Percentiles rank a stretch among this genome's conserved stretches.
Evolutionary conservation across 169 alveolate species (phyloP).

Genomic region (Plasmodium cynomolgi): DNA sequence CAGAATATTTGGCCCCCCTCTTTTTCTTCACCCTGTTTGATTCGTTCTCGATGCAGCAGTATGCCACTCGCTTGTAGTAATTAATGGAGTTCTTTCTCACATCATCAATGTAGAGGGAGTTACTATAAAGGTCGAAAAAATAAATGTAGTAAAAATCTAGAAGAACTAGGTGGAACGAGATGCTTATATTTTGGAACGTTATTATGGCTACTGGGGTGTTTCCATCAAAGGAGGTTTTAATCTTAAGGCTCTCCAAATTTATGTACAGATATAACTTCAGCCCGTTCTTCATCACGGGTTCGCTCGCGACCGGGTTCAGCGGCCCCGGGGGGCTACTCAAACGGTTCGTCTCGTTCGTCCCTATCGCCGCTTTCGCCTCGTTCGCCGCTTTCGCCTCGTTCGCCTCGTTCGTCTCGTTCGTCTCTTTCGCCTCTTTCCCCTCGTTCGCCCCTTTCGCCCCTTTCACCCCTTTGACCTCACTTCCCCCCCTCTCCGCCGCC

Average conservation of each 20-base stretch:
- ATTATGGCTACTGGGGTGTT: constrained; percentile 66
- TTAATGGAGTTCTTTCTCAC: constrained; percentile 54
- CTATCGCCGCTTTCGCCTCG: neutral
- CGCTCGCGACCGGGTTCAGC: neutral
- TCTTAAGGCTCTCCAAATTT: constrained; percentile 62
- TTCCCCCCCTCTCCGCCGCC: neutral
- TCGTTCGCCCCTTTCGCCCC: neutral
- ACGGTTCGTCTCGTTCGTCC: neutral
- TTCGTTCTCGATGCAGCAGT: constrained; percentile 71
- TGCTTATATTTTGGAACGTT: constrained; percentile 61
- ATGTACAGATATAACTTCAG: constrained; percentile 51
- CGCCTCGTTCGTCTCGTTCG: neutral
- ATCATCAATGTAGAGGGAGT: constrained; percentile 72
- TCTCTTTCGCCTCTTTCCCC: no score
- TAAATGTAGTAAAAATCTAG: constrained; percentile 68
- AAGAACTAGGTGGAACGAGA: constrained; percentile 57
- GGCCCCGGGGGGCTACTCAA: neutral
- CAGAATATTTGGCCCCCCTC: neutral
- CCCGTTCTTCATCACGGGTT: constrained; percentile 23
- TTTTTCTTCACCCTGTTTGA: neutral
- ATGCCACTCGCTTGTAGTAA: constrained; percentile 73
- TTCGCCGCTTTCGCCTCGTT: neutral
- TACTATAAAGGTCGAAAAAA: constrained; percentile 67
- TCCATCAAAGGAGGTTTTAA: constrained; percentile 61
- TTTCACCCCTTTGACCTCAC: neutral